A percentile compares a stretch with the other conserved stretches of the same genome.
These are phyloP conservation scores for Gomphus bonarii DNA, from an alignment of 1,284 basidiomycete species.

Conservation along the genomic window DNA sequence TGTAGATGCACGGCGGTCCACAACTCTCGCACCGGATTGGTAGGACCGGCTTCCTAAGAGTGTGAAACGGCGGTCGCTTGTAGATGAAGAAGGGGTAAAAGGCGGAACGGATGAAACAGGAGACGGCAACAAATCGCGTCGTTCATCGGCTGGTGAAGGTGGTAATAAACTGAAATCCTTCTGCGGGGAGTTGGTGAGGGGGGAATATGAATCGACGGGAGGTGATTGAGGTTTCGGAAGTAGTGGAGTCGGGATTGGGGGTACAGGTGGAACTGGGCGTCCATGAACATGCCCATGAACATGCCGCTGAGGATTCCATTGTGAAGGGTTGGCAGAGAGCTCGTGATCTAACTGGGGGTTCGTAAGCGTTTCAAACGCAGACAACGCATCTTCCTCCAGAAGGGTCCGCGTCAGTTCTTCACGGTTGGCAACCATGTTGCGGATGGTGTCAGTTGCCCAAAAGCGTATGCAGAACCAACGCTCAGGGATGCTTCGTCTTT, in stretches of 20 bases:
- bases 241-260: not conserved
- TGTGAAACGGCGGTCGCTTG: not conserved
- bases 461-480: conserved; percentile 1
- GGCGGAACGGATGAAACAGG: not conserved
- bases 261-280: not conserved
- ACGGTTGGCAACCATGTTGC: not conserved
- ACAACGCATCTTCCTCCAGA: not conserved
- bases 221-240: not conserved
- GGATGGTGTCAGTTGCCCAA: not conserved
- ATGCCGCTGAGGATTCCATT: not conserved
- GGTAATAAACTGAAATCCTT: not conserved
- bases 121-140: not conserved
- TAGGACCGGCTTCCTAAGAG: not conserved
- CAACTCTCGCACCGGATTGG: not conserved
- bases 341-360: not conserved
- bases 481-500: not conserved
- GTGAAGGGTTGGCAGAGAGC: not conserved
- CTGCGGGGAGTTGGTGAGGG: not conserved
- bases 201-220: not conserved
- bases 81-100: not conserved
- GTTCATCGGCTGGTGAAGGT: not conserved
- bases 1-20: not conserved
- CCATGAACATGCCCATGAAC: no score
- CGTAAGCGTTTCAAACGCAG: not conserved
- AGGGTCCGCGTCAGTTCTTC: not conserved